Evolutionary conservation across 2,329 filamentous ascomycete genomes (phyloP).

Genomic region (Atkinsonella hypoxylon): DNA sequence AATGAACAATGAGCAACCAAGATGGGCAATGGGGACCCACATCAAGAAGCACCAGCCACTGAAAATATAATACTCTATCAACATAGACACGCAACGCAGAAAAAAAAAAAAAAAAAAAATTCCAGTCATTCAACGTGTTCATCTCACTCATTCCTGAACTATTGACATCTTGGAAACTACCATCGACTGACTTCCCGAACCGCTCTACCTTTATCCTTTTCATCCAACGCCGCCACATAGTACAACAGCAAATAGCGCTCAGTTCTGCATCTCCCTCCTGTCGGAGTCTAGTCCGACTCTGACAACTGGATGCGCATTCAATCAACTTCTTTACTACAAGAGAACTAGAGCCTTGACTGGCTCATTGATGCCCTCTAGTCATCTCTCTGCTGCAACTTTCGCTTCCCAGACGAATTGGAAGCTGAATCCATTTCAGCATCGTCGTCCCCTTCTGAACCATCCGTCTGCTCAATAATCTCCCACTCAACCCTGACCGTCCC

Average conservation of each 20-base stretch:
- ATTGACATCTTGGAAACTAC: not conserved
- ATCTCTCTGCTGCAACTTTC: slow-evolving; percentile 37
- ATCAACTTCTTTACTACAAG: not conserved
- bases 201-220: not conserved
- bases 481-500: slow-evolving; percentile 61
- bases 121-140: not conserved
- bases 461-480: slow-evolving; percentile 69
- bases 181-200: not conserved
- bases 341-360: not conserved
- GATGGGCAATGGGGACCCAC: too few relatives aligned
- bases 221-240: not conserved
- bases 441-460: slow-evolving; percentile 22
- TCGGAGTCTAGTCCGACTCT: not conserved
- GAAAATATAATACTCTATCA: too few relatives aligned
- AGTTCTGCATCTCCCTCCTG: not conserved
- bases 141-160: not conserved
- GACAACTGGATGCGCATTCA: not conserved
- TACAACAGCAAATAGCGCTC: not conserved
- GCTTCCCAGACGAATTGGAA: slow-evolving; percentile 31
- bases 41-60: too few relatives aligned
- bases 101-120: too few relatives aligned
- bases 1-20: too few relatives aligned
- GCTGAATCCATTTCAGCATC: slow-evolving; percentile 23
- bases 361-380: slow-evolving; percentile 8
- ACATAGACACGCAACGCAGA: too few relatives aligned